Conservation (phyloP, 208 protist genomes). For the Wallacemonas sp. region DNA sequence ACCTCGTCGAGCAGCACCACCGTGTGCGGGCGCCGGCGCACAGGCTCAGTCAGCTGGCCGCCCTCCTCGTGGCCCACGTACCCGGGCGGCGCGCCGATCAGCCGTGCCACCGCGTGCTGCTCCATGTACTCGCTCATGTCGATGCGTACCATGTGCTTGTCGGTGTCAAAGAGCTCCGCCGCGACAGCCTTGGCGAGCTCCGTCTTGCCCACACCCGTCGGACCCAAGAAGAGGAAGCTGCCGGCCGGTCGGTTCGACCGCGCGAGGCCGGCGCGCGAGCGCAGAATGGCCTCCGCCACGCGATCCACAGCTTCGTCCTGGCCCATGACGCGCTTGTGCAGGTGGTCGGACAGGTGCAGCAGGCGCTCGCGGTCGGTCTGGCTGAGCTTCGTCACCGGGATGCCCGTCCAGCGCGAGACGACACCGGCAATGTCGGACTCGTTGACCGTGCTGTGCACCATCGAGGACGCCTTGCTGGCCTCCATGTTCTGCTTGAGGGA, state of each 20-base stretch:
- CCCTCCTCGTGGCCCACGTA: constrained; percentile 97
- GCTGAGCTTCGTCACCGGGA: constrained; percentile 89
- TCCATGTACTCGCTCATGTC: constrained; percentile 98
- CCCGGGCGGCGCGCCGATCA: constrained; percentile 96
- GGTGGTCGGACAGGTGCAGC: constrained; percentile 41
- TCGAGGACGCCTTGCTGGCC: constrained; percentile 42
- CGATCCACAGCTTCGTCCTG: constrained; percentile 93
- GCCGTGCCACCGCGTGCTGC: constrained; percentile 81
- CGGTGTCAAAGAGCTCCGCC: constrained; percentile 92
- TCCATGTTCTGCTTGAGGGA: constrained; percentile 76
- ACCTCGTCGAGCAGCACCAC: constrained; percentile 97
- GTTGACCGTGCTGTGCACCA: constrained; percentile 68
- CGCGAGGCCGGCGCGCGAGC: constrained; percentile 88
- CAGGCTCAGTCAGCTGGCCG: constrained; percentile 95
- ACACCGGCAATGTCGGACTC: constrained; percentile 91
- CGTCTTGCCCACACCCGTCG: constrained; percentile 93
- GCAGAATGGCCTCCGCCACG: constrained; percentile 91
- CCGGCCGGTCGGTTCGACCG: constrained; percentile 70
- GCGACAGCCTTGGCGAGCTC: constrained; percentile 94
- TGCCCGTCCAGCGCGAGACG: constrained; percentile 95
- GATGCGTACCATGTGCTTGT: constrained; percentile 93
- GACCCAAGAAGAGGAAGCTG: constrained; percentile 94
- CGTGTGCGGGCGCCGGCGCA: constrained; percentile 92
- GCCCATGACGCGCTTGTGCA: constrained; percentile 88
- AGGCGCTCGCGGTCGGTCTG: constrained; percentile 75